Conservation (phyloP, 2,329 filamentous ascomycete genomes). For the Cercospora zeina region DNA sequence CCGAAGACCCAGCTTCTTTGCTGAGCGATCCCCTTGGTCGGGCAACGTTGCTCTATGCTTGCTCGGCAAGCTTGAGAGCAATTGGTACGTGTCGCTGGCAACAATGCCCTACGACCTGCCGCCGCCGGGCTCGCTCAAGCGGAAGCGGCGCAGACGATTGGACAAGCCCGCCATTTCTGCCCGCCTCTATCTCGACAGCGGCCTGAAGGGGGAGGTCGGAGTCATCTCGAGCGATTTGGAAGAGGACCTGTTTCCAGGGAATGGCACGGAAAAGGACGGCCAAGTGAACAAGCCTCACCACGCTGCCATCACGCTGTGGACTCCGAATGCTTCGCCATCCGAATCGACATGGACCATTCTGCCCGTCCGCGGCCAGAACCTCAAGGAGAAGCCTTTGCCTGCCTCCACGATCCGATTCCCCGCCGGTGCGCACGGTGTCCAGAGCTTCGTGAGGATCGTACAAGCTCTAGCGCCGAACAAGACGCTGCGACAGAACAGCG, state of each 20-base stretch:
- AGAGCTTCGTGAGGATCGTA: conserved; percentile 73
- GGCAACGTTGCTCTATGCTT: conserved; percentile 17
- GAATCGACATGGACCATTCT: conserved; percentile 81
- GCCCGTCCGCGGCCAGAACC: conserved; percentile 58
- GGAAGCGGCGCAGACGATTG: conserved; percentile 53
- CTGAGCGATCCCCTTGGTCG: conserved; percentile 11
- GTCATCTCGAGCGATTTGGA: conserved; percentile 85
- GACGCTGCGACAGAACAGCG: conserved; percentile 68
- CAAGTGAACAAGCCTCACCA: conserved; percentile 55
- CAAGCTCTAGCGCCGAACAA: conserved; percentile 73
- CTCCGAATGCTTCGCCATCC: conserved; percentile 57
- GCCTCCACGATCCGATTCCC: conserved; percentile 80
- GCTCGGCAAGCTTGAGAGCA: conserved; percentile 12
- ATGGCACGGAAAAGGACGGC: conserved; percentile 14
- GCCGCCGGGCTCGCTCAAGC: conserved; percentile 51
- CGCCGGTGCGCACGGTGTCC: conserved; percentile 68
- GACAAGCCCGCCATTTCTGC: conserved; percentile 76
- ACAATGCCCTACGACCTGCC: conserved; percentile 50
- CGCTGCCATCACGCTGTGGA: conserved; percentile 74
- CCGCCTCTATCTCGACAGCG: conserved; percentile 79
- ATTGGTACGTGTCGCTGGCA: conserved; percentile 18
- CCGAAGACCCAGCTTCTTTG: conserved; percentile 11
- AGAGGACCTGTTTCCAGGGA: conserved; percentile 69
- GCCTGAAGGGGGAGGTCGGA: conserved; percentile 80
- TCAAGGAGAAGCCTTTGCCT: conserved; percentile 62